Percentiles rank a stretch among this genome's conserved stretches.
Conservation (phyloP, 352 stramenopile species). For the Pythium rishiriense region DNA sequence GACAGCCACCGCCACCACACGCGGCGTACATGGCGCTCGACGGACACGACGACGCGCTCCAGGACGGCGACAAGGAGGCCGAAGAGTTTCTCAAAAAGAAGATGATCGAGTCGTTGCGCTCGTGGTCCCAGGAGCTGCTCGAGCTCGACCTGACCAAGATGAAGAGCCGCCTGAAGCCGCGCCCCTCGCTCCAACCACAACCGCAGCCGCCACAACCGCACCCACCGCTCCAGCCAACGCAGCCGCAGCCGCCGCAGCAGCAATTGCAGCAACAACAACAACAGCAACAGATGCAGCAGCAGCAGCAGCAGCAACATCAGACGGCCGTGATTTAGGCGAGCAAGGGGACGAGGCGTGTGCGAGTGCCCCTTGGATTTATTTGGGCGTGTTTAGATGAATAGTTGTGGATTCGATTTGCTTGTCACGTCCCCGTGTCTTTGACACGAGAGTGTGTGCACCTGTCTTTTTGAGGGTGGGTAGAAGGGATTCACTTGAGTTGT, state of each 20-base stretch:
- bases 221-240: slow-evolving; percentile 11
- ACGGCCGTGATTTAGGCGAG: slow-evolving; percentile 37
- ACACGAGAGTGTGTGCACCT: background rate
- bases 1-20: too few relatives aligned
- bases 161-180: slow-evolving; percentile 64
- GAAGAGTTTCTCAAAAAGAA: slow-evolving; percentile 76
- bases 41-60: background rate
- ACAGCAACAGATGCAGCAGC: slow-evolving; percentile 2
- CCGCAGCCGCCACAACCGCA: slow-evolving; percentile 15
- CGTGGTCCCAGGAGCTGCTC: slow-evolving; percentile 75
- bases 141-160: slow-evolving; percentile 64
- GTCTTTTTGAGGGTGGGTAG: too few relatives aligned
- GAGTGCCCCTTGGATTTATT: background rate
- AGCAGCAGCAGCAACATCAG: slow-evolving; percentile 22
- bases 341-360: background rate
- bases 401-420: background rate
- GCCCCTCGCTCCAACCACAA: slow-evolving; percentile 3
- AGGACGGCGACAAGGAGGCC: slow-evolving; percentile 32
- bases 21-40: slow-evolving; percentile 10
- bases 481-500: background rate
- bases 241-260: slow-evolving; percentile 11
- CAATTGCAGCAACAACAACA: background rate
- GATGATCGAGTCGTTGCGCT: slow-evolving; percentile 67
- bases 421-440: background rate
- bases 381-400: background rate